Conservation (phyloP, 805 yeast genomes). For the Ogataea dorogensis region DNA sequence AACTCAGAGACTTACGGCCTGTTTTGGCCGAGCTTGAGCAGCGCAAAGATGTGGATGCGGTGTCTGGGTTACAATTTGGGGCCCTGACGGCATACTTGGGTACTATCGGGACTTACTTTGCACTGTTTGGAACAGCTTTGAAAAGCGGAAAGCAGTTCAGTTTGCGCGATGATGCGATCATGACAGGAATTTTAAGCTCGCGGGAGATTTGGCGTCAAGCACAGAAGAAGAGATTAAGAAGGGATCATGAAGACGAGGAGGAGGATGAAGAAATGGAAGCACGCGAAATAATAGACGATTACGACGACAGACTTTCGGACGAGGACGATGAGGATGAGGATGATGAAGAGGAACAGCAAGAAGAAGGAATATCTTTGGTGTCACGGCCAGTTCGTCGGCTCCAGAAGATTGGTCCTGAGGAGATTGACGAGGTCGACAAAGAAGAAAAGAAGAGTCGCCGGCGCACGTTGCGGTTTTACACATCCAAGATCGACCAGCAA, state of each 20-base stretch:
- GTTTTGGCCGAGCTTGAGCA: slow-evolving; percentile 38
- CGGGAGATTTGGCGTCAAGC: slow-evolving; percentile 92
- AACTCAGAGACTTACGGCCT: slow-evolving; percentile 45
- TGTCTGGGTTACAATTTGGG: slow-evolving; percentile 50
- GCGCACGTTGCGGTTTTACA: slow-evolving; percentile 87
- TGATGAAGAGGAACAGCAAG: slow-evolving; percentile 39
- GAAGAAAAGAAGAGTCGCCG: slow-evolving; percentile 83
- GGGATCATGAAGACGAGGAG: slow-evolving; percentile 37
- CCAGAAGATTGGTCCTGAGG: slow-evolving; percentile 50
- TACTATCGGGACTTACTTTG: slow-evolving; percentile 73
- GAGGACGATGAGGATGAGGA: slow-evolving; percentile 24
- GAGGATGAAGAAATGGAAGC: slow-evolving; percentile 22
- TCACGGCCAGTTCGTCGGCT: slow-evolving; percentile 50
- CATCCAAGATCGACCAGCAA: slow-evolving; percentile 92
- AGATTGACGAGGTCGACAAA: slow-evolving; percentile 75
- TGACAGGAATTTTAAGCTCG: slow-evolving; percentile 79
- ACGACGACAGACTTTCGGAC: slow-evolving; percentile 17
- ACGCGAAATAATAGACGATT: slow-evolving; percentile 26
- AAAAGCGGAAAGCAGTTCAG: slow-evolving; percentile 47
- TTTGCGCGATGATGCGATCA: slow-evolving; percentile 85
- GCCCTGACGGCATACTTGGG: slow-evolving; percentile 82
- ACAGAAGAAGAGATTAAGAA: slow-evolving; percentile 20
- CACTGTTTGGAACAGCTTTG: slow-evolving; percentile 61
- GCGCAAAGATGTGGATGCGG: slow-evolving; percentile 33
- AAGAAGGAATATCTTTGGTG: slow-evolving; percentile 51